Percentiles rank a stretch among this genome's conserved stretches.
Evolutionary conservation across 352 stramenopile genomes (phyloP).

Genomic region (Pythium insidiosum): DNA sequence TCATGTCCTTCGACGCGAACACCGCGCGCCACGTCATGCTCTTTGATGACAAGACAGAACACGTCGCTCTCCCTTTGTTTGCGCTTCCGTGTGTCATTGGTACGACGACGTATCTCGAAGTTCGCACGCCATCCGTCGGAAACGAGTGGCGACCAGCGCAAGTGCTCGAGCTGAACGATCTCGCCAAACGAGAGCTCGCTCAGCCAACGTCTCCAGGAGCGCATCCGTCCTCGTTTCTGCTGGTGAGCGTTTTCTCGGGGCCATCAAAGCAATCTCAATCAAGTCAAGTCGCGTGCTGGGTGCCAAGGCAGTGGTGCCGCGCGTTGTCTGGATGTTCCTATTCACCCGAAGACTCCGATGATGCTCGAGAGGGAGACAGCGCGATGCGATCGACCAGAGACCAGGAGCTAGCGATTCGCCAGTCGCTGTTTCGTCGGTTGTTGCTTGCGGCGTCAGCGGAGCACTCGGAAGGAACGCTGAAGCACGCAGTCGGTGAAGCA

Average conservation of each 20-base stretch:
- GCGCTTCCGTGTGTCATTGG: constrained; percentile 61
- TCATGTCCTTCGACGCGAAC: constrained; percentile 47
- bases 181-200: constrained; percentile 44
- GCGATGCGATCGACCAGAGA: too few species aligned
- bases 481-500: neutral
- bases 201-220: constrained; percentile 24
- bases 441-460: too few species aligned
- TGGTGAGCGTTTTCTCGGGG: constrained; percentile 66
- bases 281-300: constrained; percentile 73
- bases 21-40: constrained; percentile 48
- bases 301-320: constrained; percentile 66
- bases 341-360: too few species aligned
- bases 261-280: too few species aligned
- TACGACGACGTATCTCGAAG: constrained; percentile 54
- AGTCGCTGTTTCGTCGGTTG: too few species aligned
- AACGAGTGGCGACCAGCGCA: constrained; percentile 75
- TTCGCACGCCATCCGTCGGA: constrained; percentile 46
- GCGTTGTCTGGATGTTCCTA: too few species aligned
- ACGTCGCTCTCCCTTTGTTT: constrained; percentile 56
- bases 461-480: too few species aligned
- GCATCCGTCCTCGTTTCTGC: constrained; percentile 26
- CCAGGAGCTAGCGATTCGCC: too few species aligned
- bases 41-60: constrained; percentile 64
- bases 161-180: constrained; percentile 51
- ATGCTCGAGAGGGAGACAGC: too few species aligned